phyloP scores from a whole-genome alignment of 2,329 filamentous ascomycete genomes.

The Trichoderma semiorbis region DNA sequence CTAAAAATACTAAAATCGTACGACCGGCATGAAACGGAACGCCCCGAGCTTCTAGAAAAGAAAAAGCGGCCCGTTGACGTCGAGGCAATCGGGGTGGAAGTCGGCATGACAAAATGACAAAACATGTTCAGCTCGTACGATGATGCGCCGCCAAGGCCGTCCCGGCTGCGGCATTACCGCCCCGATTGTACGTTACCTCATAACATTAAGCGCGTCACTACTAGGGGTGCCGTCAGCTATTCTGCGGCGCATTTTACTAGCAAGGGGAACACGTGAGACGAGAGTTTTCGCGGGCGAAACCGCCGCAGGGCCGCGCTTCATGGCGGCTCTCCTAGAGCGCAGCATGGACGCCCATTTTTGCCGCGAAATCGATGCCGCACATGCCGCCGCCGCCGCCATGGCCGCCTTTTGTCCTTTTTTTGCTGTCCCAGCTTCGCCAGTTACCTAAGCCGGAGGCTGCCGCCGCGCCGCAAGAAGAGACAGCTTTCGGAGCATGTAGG shows the following conservation, averaged over 20 bases:
- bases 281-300: neutral
- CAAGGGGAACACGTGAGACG: neutral
- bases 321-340: neutral
- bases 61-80: neutral
- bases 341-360: neutral
- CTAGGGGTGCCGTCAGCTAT: neutral
- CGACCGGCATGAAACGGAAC: neutral
- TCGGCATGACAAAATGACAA: neutral
- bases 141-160: neutral
- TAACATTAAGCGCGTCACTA: neutral
- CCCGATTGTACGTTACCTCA: neutral
- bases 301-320: conserved; percentile 6
- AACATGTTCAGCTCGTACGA: conserved; percentile 9
- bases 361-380: conserved; percentile 5
- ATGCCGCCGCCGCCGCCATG: conserved; percentile 12
- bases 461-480: neutral
- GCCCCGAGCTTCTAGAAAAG: neutral
- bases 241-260: neutral
- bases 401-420: no score
- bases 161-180: neutral
- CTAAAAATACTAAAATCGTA: neutral
- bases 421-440: neutral
- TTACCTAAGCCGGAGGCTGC: conserved; percentile 11
- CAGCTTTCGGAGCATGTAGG: neutral
- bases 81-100: neutral